phyloP scores from a whole-genome alignment of 495 filamentous ascomycete species.

The Xylaria grammica region DNA sequence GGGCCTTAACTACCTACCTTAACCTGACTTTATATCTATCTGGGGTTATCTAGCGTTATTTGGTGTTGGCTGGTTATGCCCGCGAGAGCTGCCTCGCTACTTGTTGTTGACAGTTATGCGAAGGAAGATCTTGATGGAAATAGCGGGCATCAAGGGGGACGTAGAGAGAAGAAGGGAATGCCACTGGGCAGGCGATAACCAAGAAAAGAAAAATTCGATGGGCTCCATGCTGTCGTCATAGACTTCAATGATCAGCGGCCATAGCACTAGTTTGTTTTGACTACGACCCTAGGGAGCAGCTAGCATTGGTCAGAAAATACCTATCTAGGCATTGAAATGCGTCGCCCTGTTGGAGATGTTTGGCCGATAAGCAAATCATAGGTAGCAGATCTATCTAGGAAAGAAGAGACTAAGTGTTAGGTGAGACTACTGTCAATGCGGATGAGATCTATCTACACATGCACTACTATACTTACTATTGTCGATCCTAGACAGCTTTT shows the following conservation, averaged over 20 bases:
- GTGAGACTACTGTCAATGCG: not conserved
- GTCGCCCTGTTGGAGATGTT: constrained; percentile 8
- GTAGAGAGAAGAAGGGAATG: too few species aligned
- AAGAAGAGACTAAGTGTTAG: too few species aligned
- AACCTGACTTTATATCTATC: too few species aligned
- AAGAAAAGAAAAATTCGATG: not conserved
- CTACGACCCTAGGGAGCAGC: not conserved
- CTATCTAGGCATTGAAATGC: constrained; percentile 3
- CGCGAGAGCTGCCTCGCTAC: too few species aligned
- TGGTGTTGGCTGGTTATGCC: too few species aligned
- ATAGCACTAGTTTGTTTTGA: constrained; percentile 12
- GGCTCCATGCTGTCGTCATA: constrained; percentile 14
- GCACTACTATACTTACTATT: too few species aligned
- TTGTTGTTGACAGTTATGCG: too few species aligned
- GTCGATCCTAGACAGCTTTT: not conserved
- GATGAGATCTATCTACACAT: too few species aligned
- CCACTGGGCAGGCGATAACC: not conserved
- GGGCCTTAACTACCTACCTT: too few species aligned
- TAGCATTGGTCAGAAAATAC: constrained; percentile 9
- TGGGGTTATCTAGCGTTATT: too few species aligned
- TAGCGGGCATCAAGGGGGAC: too few species aligned
- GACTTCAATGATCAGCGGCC: constrained; percentile 18
- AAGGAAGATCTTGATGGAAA: too few species aligned
- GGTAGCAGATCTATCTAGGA: not conserved
- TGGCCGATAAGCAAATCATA: not conserved